A percentile compares a stretch with the other conserved stretches of the same genome.
Conservation (phyloP, 192 early-diverging fungal genomes). For the Coemansia sp. region DNA sequence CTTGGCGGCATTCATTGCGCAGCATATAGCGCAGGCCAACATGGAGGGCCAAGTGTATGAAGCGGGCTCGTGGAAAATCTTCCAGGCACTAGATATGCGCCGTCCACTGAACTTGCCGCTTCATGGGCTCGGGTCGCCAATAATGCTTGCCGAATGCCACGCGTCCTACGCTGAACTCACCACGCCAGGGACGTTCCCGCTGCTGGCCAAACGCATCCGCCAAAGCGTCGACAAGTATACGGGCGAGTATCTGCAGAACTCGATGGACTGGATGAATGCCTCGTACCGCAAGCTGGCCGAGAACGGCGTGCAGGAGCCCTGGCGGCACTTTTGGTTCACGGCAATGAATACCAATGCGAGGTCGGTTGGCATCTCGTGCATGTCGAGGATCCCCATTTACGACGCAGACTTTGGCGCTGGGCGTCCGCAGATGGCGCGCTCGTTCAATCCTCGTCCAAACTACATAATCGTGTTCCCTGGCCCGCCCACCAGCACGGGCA, state of each 20-base stretch:
- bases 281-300: slow-evolving; percentile 16
- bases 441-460: slow-evolving; percentile 42
- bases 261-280: slow-evolving; percentile 36
- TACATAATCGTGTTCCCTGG: slow-evolving; percentile 49
- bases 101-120: slow-evolving; percentile 20
- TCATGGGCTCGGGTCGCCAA: slow-evolving; percentile 37
- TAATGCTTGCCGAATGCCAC: slow-evolving; percentile 38
- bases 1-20: slow-evolving; percentile 23
- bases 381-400: slow-evolving; percentile 44
- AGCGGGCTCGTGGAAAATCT: slow-evolving; percentile 31
- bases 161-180: slow-evolving; percentile 2
- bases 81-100: slow-evolving; percentile 47
- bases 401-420: slow-evolving; percentile 44
- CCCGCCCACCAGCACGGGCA: slow-evolving; percentile 10
- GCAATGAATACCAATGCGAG: slow-evolving; percentile 29
- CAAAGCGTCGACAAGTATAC: slow-evolving; percentile 22
- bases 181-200: slow-evolving; percentile 5
- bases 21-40: slow-evolving; percentile 35
- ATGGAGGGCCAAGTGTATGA: slow-evolving; percentile 24
- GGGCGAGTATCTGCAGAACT: slow-evolving; percentile 21
- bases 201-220: slow-evolving; percentile 20
- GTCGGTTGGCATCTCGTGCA: slow-evolving; percentile 37
- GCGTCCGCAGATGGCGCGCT: slow-evolving; percentile 34
- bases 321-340: slow-evolving; percentile 49
- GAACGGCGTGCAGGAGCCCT: slow-evolving; percentile 24